Evolutionary conservation across 1,284 basidiomycete genomes (phyloP), one percentile per base, ranked within the genome.

Genomic region (Ustanciosporium gigantosporum): DNA sequence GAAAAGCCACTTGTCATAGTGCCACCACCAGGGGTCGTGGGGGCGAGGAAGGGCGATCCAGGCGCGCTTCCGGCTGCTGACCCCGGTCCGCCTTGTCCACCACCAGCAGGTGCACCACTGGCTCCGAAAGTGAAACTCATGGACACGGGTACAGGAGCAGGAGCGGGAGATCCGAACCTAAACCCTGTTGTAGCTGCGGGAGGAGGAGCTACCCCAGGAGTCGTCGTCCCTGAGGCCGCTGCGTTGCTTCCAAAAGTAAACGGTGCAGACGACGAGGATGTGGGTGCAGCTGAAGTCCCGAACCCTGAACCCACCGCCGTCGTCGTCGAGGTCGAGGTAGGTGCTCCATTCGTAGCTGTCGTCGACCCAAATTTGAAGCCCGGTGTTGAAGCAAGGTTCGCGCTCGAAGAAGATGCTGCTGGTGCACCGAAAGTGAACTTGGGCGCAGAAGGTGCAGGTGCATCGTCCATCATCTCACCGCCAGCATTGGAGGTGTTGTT

Each of bases 381-480:
- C 25, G 57, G 38, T 17, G 57, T 36, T 5, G 25, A 16, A 9
- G 27, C 11, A 9, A n/a, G n/a, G n/a, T 29, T 29, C 27, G 27
- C 9, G 27, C 9, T n/a, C 9, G 27, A 29, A 29, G 27, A n/a
- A 29, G 11, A 9, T 13, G 27, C 16, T 14, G 24, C 9, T 5
- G 44, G 7, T 24, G 36, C 14, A 21, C 43, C 43, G 21, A 45
- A 45, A 8, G 43, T 31, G 25, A 45, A 45, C 35, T 19, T 45
- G 3, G 35, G 20, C 23, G 43, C 6, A 13, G 41, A 19, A 25
- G 46, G 44, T 8, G 38, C 39, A 4, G 62, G 57, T 22, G 62
- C 50, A 36, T 66, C 62, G 17, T 66, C 62, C 62, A 66, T 66
- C 62, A 66, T 66, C 37, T 66, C 55, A 3, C 55, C 42, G 7